phyloP scores from a whole-genome alignment of 441 rosid species.

The Brassica balearica region DNA sequence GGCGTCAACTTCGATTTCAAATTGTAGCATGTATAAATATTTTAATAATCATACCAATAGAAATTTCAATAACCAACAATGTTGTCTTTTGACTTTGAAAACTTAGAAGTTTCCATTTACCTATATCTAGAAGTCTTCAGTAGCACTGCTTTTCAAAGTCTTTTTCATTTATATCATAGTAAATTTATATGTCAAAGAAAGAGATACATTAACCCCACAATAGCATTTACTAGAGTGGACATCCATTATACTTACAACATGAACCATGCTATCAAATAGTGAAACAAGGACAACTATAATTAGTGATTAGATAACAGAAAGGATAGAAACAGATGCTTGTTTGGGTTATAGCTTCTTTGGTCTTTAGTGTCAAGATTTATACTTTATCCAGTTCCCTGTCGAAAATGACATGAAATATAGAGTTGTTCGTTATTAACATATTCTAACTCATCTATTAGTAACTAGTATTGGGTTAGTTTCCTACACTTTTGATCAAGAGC shows the following conservation, averaged over 20 bases:
- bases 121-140: constrained; percentile 28
- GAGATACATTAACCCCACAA: background rate
- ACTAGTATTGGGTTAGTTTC: no score
- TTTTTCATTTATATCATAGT: constrained; percentile 8
- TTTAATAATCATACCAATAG: constrained; percentile 12
- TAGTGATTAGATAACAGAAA: background rate
- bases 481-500: no score
- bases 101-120: constrained; percentile 36
- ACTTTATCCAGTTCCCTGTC: no score
- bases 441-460: no score
- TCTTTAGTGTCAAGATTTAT: no score
- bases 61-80: constrained; percentile 44
- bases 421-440: no score
- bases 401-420: no score
- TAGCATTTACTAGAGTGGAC: background rate
- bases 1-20: constrained; percentile 35
- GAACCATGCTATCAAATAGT: background rate
- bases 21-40: background rate
- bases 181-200: background rate
- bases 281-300: background rate
- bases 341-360: background rate
- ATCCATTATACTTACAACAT: background rate
- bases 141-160: constrained; percentile 21
- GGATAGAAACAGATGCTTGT: background rate
- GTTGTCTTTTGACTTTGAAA: constrained; percentile 43